These are phyloP conservation scores for Paecilomyces niveus DNA, from an alignment of 2,329 filamentous ascomycete species.

Conservation along the genomic window DNA sequence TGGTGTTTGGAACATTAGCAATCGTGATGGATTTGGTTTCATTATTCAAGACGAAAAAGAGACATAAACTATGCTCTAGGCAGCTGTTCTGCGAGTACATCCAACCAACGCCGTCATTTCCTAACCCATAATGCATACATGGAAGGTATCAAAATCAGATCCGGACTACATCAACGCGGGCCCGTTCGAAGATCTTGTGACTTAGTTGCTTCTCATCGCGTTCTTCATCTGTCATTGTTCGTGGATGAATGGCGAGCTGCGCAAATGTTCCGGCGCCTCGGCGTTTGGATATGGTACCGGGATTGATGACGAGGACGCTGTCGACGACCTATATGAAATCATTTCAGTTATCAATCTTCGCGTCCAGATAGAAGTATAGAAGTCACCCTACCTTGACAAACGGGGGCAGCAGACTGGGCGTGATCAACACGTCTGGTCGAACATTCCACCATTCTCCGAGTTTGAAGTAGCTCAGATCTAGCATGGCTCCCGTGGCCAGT, in stretches of 20 bases:
- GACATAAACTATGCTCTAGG: background rate
- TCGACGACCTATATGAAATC: slow-evolving; percentile 65
- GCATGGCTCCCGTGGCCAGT: slow-evolving; percentile 62
- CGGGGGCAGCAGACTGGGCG: slow-evolving; percentile 74
- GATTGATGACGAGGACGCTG: slow-evolving; percentile 83
- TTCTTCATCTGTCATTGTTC: slow-evolving; percentile 53
- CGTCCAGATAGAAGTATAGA: background rate
- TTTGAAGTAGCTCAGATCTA: slow-evolving; percentile 80
- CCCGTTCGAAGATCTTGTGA: slow-evolving; percentile 73
- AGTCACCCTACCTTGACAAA: slow-evolving; percentile 68
- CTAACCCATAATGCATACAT: background rate
- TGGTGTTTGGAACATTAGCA: background rate
- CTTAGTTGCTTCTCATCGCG: slow-evolving; percentile 52
- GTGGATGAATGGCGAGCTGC: slow-evolving; percentile 66
- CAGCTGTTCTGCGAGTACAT: background rate
- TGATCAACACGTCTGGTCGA: slow-evolving; percentile 73
- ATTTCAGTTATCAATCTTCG: background rate
- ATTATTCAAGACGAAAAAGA: background rate
- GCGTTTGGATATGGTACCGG: slow-evolving; percentile 77
- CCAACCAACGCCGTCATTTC: slow-evolving; percentile 10
- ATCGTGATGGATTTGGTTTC: background rate
- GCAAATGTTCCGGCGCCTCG: slow-evolving; percentile 80
- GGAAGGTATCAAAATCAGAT: slow-evolving; percentile 45
- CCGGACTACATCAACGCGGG: slow-evolving; percentile 78
- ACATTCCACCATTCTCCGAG: slow-evolving; percentile 86